Percentiles rank a stretch among this genome's conserved stretches.
phyloP scores from a whole-genome alignment of 805 yeast genomes.

The Candida odintsovae region DNA sequence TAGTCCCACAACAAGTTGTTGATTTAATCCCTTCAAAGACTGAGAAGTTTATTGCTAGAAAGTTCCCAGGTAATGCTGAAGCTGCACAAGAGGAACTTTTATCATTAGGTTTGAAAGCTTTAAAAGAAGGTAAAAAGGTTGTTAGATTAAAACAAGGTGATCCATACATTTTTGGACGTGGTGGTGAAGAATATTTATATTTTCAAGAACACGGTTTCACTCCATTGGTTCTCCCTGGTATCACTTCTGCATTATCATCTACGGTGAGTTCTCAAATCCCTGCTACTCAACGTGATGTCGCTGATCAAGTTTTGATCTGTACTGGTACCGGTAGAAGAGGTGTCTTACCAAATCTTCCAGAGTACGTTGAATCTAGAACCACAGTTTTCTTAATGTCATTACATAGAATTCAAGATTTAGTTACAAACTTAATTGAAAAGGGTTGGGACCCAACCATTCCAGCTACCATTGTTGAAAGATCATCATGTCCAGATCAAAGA shows the following conservation, averaged over 20 bases:
- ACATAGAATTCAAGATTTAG: slow-evolving; percentile 53
- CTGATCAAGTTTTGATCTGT: slow-evolving; percentile 88
- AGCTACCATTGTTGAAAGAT: slow-evolving; percentile 82
- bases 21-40: slow-evolving; percentile 75
- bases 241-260: slow-evolving; percentile 85
- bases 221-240: slow-evolving; percentile 79
- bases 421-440: slow-evolving; percentile 46
- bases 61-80: slow-evolving; percentile 96
- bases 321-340: slow-evolving; percentile 95
- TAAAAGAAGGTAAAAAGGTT: slow-evolving; percentile 64
- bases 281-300: slow-evolving; percentile 85
- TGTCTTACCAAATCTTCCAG: slow-evolving; percentile 71
- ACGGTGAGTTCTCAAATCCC: slow-evolving; percentile 80
- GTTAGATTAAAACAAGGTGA: slow-evolving; percentile 94
- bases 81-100: slow-evolving; percentile 83
- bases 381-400: slow-evolving; percentile 87
- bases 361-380: slow-evolving; percentile 65
- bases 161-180: slow-evolving; percentile 94
- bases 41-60: slow-evolving; percentile 78
- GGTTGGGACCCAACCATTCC: slow-evolving; percentile 72
- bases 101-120: slow-evolving; percentile 60
- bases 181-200: slow-evolving; percentile 83
- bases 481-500: slow-evolving; percentile 90
- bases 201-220: slow-evolving; percentile 62
- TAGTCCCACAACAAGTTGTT: slow-evolving; percentile 84